Percentiles rank a stretch among this genome's conserved stretches.
phyloP scores from a whole-genome alignment of 495 filamentous ascomycete species.

The Penicillium parvum region DNA sequence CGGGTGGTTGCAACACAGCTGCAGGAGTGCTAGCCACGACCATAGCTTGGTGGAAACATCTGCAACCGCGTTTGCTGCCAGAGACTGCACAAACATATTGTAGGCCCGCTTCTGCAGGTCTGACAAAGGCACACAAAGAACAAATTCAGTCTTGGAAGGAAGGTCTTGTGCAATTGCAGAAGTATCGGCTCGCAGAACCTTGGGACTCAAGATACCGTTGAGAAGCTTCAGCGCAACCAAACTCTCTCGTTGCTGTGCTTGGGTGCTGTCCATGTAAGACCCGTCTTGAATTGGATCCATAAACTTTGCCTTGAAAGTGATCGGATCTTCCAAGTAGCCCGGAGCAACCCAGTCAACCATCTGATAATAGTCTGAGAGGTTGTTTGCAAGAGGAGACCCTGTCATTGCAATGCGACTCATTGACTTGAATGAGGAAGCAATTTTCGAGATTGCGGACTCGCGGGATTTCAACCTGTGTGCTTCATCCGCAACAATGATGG shows the following conservation, averaged over 20 bases:
- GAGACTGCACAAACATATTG: constrained; percentile 47
- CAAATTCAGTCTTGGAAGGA: constrained; percentile 73
- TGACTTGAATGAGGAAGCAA: constrained; percentile 56
- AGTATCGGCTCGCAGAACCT: constrained; percentile 72
- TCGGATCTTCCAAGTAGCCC: constrained; percentile 61
- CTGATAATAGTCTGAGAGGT: constrained; percentile 73
- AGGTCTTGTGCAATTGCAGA: constrained; percentile 60
- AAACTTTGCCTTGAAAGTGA: constrained; percentile 65
- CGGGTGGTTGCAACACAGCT: constrained; percentile 74
- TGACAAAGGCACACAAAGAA: constrained; percentile 68
- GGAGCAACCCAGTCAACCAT: constrained; percentile 89
- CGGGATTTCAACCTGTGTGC: constrained; percentile 76
- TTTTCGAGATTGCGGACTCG: constrained; percentile 43
- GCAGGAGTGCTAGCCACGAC: constrained; percentile 53
- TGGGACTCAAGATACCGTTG: constrained; percentile 67
- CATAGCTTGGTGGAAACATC: constrained; percentile 31
- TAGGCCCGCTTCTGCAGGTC: constrained; percentile 62
- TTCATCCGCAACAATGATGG: constrained; percentile 83
- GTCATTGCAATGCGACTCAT: constrained; percentile 79
- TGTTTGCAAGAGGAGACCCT: constrained; percentile 81
- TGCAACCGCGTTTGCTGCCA: constrained; percentile 18
- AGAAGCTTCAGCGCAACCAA: constrained; percentile 66
- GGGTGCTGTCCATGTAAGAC: constrained; percentile 58
- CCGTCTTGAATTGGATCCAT: constrained; percentile 69
- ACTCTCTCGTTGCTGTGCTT: constrained; percentile 48